Evolutionary conservation across 1,139 yeast species (phyloP).

Genomic region (Spencermartinsiella ligniputridi): DNA sequence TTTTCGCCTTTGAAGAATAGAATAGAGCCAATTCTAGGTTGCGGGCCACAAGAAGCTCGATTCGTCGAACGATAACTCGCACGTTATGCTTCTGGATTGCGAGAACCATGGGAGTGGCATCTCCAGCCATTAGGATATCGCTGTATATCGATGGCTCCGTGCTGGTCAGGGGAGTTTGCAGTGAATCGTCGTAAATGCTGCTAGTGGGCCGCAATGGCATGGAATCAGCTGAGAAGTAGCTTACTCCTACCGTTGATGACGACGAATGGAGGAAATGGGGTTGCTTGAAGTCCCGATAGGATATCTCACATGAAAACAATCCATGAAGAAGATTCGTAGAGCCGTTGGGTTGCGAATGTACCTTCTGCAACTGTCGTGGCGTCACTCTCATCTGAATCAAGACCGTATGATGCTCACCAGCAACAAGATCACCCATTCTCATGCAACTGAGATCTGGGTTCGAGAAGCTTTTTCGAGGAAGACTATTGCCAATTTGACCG

Average conservation of each 20-base stretch:
- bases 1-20: slow-evolving; percentile 4
- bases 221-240: background rate
- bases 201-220: background rate
- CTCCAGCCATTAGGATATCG: slow-evolving; percentile 14
- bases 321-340: no score
- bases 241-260: slow-evolving; percentile 1
- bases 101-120: slow-evolving; percentile 13
- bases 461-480: slow-evolving; percentile 7
- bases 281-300: slow-evolving; percentile 11
- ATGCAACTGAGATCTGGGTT: slow-evolving; percentile 10
- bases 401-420: slow-evolving; percentile 18
- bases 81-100: slow-evolving; percentile 17
- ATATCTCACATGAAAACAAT: slow-evolving; percentile 5
- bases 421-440: slow-evolving; percentile 17
- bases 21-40: slow-evolving; percentile 17
- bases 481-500: slow-evolving; percentile 3
- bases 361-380: slow-evolving; percentile 6
- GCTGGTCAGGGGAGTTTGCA: slow-evolving; percentile 1
- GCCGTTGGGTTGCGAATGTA: background rate
- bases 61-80: slow-evolving; percentile 21
- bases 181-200: slow-evolving; percentile 4
- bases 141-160: slow-evolving; percentile 18
- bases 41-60: slow-evolving; percentile 22
- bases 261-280: background rate
- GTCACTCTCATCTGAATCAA: slow-evolving; percentile 19